These are phyloP conservation scores for Coemansia interrupta DNA, from an alignment of 192 early-diverging fungal species.

Conservation along the genomic window DNA sequence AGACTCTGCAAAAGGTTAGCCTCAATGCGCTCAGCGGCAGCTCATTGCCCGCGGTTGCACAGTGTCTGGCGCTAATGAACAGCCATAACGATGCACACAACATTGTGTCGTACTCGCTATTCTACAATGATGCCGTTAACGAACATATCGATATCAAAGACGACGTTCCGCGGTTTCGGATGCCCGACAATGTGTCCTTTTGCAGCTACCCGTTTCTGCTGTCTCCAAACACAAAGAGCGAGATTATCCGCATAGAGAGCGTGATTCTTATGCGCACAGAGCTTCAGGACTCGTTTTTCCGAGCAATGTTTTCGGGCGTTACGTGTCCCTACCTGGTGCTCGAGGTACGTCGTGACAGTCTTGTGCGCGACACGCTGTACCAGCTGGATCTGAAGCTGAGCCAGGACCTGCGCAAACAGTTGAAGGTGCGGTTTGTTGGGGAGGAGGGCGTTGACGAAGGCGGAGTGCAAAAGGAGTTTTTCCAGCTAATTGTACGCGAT, in stretches of 20 bases:
- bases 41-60: constrained; percentile 27
- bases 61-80: constrained; percentile 51
- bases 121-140: constrained; percentile 70
- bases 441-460: constrained; percentile 94
- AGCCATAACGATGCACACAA: constrained; percentile 58
- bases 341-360: constrained; percentile 66
- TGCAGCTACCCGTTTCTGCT: constrained; percentile 75
- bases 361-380: constrained; percentile 66
- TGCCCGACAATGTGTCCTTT: constrained; percentile 65
- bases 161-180: constrained; percentile 68
- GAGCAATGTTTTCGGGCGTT: constrained; percentile 71
- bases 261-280: constrained; percentile 64
- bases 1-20: constrained; percentile 25
- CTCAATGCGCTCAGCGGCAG: constrained; percentile 24
- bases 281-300: constrained; percentile 74
- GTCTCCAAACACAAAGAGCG: constrained; percentile 68
- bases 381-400: constrained; percentile 76
- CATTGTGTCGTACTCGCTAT: constrained; percentile 60
- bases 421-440: constrained; percentile 85
- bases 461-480: constrained; percentile 93
- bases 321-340: constrained; percentile 71
- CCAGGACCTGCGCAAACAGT: constrained; percentile 85
- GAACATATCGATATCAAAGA: constrained; percentile 72
- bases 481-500: constrained; percentile 83
- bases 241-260: constrained; percentile 70